phyloP scores from a whole-genome alignment of 305 asterid species.

The Rubia balearica region DNA sequence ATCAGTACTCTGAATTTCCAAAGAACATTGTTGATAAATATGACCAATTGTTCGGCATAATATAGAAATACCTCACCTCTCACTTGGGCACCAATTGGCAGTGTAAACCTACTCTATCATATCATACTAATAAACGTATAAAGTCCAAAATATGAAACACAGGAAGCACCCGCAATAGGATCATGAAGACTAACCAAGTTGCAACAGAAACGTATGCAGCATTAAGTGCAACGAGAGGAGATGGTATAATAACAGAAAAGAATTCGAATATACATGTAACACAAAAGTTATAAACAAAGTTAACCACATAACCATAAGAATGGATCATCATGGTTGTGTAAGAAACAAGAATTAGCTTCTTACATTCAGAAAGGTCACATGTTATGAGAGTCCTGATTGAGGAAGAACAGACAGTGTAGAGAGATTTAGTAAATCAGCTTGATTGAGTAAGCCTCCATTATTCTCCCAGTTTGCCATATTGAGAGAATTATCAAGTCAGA shows the following conservation, averaged over 20 bases:
- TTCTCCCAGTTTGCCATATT: background rate
- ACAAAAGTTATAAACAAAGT: slow-evolving; percentile 5
- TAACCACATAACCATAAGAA: slow-evolving; percentile 19
- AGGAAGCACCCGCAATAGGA: background rate
- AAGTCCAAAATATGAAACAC: background rate
- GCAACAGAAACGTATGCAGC: too few species aligned
- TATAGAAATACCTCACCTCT: background rate
- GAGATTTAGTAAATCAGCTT: background rate
- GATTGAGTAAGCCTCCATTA: slow-evolving; percentile 1
- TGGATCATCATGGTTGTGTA: slow-evolving; percentile 22
- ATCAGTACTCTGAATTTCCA: background rate
- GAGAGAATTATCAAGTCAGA: slow-evolving; percentile 8
- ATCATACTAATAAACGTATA: background rate
- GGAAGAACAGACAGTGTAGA: background rate
- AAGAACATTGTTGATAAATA: background rate
- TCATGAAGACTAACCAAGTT: background rate
- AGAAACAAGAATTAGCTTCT: slow-evolving; percentile 12
- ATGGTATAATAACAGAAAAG: background rate
- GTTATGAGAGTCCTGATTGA: slow-evolving; percentile 10
- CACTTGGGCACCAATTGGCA: background rate
- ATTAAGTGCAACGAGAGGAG: background rate
- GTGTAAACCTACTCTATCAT: background rate
- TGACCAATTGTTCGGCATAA: too few species aligned
- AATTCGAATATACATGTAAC: background rate
- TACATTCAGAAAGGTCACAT: slow-evolving; percentile 19